These are phyloP conservation scores for Xylaria longipes DNA, from an alignment of 495 filamentous ascomycete genomes.

Conservation along the genomic window DNA sequence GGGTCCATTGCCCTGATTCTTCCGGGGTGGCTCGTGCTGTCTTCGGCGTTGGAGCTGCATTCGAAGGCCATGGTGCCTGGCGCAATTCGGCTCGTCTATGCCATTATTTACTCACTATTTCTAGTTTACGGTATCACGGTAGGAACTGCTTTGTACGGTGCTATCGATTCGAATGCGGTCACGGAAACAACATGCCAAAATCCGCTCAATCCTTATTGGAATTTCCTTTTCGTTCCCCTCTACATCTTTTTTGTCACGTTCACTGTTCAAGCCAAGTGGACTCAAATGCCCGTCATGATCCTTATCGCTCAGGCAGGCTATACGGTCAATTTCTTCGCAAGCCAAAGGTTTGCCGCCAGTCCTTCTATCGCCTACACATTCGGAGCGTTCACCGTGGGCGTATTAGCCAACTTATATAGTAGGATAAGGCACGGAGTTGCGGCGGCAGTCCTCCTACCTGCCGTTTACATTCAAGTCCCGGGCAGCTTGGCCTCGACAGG, in stretches of 20 bases:
- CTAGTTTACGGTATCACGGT: conserved; percentile 93
- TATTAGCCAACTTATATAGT: conserved; percentile 84
- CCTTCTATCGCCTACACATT: conserved; percentile 82
- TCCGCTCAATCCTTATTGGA: conserved; percentile 63
- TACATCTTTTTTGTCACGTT: conserved; percentile 81
- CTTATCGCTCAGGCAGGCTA: conserved; percentile 80
- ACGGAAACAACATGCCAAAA: conserved; percentile 71
- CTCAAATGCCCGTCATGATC: conserved; percentile 82
- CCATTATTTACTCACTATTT: conserved; percentile 90
- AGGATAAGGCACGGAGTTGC: conserved; percentile 79
- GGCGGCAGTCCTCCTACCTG: conserved; percentile 83
- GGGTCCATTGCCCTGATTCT: conserved; percentile 88
- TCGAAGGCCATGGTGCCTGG: conserved; percentile 83
- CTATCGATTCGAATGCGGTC: conserved; percentile 74
- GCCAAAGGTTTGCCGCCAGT: conserved; percentile 70
- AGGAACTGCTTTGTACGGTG: conserved; percentile 83
- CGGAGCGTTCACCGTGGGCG: conserved; percentile 81
- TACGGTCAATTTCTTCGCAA: conserved; percentile 78
- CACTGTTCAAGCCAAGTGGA: conserved; percentile 87
- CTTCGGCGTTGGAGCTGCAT: conserved; percentile 82
- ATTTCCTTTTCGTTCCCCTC: conserved; percentile 72
- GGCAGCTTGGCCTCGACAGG: conserved; percentile 81
- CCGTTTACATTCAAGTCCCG: conserved; percentile 90
- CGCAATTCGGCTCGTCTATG: conserved; percentile 90
- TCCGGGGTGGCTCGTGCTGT: conserved; percentile 71